Evolutionary conservation across 2,329 filamentous ascomycete genomes (phyloP).

Genomic region (Cercospora sp.): DNA sequence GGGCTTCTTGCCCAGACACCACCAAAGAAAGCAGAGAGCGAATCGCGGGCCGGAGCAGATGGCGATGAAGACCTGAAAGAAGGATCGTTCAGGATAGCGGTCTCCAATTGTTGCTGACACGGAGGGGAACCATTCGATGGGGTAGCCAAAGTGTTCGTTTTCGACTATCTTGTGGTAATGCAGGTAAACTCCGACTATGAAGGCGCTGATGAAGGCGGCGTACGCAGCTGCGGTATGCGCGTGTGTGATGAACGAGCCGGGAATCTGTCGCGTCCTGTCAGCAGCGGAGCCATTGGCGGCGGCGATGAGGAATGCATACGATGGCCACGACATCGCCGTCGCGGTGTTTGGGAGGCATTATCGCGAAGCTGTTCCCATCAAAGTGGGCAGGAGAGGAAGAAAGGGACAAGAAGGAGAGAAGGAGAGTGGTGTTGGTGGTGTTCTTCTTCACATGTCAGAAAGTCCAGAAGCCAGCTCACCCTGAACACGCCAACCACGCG

Average conservation of each 20-base stretch:
- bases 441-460: slow-evolving; percentile 12
- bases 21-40: slow-evolving; percentile 86
- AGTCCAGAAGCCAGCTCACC: slow-evolving; percentile 4
- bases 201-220: slow-evolving; percentile 79
- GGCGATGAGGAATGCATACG: slow-evolving; percentile 43
- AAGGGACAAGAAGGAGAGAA: slow-evolving; percentile 15
- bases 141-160: slow-evolving; percentile 76
- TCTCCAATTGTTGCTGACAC: slow-evolving; percentile 83
- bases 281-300: background rate
- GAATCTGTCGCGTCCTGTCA: slow-evolving; percentile 52
- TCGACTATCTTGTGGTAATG: slow-evolving; percentile 97
- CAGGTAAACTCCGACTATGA: slow-evolving; percentile 73
- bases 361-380: slow-evolving; percentile 13
- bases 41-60: slow-evolving; percentile 95
- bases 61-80: slow-evolving; percentile 97
- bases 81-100: slow-evolving; percentile 90
- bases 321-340: slow-evolving; percentile 63
- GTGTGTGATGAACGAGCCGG: slow-evolving; percentile 88
- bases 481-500: background rate
- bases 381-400: slow-evolving; percentile 8
- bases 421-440: slow-evolving; percentile 12
- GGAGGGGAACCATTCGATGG: slow-evolving; percentile 44
- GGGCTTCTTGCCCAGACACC: slow-evolving; percentile 77
- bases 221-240: slow-evolving; percentile 83
- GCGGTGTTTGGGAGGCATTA: slow-evolving; percentile 62